Percentiles rank a stretch among this genome's conserved stretches.
phyloP scores from a whole-genome alignment of 176 grass and related monocot species.

The Hordeum marinum region DNA sequence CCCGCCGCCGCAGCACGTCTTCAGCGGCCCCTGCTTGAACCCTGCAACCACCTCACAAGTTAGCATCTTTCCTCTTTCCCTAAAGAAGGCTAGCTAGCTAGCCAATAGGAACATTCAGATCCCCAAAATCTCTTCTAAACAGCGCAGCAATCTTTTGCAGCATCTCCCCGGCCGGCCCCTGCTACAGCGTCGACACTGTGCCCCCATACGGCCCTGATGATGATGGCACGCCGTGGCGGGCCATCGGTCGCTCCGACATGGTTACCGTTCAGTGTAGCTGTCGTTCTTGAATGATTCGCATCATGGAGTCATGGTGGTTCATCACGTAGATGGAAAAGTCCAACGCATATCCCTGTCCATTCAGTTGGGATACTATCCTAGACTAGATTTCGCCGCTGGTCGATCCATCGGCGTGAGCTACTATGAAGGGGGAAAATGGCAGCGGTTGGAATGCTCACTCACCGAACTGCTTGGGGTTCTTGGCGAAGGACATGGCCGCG shows the following conservation, averaged over 20 bases:
- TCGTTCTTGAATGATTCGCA: slow-evolving; percentile 11
- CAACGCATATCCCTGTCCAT: not conserved
- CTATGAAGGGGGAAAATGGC: not conserved
- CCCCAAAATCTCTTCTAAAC: slow-evolving; percentile 9
- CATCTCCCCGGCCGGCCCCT: not conserved
- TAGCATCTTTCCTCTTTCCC: not conserved
- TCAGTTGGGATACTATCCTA: not conserved
- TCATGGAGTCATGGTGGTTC: slow-evolving; percentile 1
- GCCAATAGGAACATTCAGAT: not conserved
- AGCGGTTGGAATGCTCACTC: not conserved
- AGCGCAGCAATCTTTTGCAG: not conserved
- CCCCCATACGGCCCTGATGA: not conserved
- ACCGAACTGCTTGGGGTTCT: slow-evolving; percentile 77
- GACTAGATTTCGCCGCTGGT: not conserved
- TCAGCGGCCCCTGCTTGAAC: slow-evolving; percentile 57
- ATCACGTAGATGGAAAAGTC: not conserved
- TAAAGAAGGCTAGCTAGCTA: not conserved
- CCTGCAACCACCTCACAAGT: slow-evolving; percentile 30
- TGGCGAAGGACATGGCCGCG: slow-evolving; percentile 66
- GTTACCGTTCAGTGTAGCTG: not conserved
- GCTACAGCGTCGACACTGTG: not conserved
- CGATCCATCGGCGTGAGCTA: not conserved
- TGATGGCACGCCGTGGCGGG: slow-evolving; percentile 16
- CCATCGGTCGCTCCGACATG: not conserved
- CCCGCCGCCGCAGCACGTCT: slow-evolving; percentile 67